Evolutionary conservation across 164 flowering plant species (phyloP).

Genomic region (Amborella trichopoda): DNA sequence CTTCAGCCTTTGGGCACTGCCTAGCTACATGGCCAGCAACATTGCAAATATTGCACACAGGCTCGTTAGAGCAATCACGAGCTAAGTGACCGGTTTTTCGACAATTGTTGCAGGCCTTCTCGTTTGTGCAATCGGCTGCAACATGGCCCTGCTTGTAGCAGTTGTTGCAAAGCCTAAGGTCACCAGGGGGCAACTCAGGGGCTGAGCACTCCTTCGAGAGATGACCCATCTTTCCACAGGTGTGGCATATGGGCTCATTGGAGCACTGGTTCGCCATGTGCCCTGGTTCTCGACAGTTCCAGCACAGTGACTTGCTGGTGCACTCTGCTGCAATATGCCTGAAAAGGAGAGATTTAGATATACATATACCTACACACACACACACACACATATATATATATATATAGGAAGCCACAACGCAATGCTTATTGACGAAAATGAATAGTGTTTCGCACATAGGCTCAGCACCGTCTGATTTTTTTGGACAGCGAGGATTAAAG

Average conservation of each 20-base stretch:
- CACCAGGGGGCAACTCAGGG: slow-evolving; percentile 19
- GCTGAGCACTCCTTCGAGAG: slow-evolving; percentile 30
- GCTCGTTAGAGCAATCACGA: slow-evolving; percentile 45
- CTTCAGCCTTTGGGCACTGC: slow-evolving; percentile 45
- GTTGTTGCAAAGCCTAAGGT: slow-evolving; percentile 39
- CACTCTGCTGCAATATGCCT: slow-evolving; percentile 65
- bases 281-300: slow-evolving; percentile 59
- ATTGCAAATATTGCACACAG: slow-evolving; percentile 54
- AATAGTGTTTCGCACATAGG: no score
- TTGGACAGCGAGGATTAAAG: no score
- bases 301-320: slow-evolving; percentile 38
- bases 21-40: slow-evolving; percentile 81
- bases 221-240: slow-evolving; percentile 51
- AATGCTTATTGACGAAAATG: not conserved
- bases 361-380: no score
- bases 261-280: slow-evolving; percentile 47
- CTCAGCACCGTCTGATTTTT: no score
- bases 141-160: slow-evolving; percentile 45
- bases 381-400: no score
- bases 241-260: slow-evolving; percentile 50
- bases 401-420: no score
- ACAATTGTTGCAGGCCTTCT: slow-evolving; percentile 46
- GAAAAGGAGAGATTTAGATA: not conserved
- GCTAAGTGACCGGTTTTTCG: slow-evolving; percentile 49
- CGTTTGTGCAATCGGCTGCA: slow-evolving; percentile 38